Conservation (phyloP, 106 monocot species). For the Agapanthus africanus region DNA sequence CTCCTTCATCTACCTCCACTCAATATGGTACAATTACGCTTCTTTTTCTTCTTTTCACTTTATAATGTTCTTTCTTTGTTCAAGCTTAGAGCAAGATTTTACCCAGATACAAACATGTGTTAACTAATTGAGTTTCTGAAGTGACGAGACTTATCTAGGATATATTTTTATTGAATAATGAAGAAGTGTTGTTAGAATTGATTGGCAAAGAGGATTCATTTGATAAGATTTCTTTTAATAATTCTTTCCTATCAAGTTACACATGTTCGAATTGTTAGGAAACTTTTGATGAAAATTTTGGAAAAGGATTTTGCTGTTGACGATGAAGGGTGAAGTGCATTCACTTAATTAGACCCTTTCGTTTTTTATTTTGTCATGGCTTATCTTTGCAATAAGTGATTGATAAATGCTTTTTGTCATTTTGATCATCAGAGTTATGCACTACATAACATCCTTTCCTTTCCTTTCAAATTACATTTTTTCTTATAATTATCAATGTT, state of each 20-base stretch:
- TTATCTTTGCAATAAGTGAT: neutral
- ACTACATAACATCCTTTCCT: neutral
- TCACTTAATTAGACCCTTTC: too few species aligned
- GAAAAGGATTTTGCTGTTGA: too few species aligned
- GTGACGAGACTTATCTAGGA: neutral
- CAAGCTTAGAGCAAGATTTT: too few species aligned
- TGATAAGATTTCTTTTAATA: too few species aligned
- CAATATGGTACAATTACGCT: neutral
- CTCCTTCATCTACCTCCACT: neutral
- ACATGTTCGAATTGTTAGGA: too few species aligned
- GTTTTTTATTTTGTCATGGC: neutral
- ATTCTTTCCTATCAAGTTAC: too few species aligned
- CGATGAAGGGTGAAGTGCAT: too few species aligned
- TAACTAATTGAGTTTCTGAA: neutral
- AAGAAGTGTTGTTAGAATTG: neutral
- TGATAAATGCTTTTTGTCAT: too few species aligned
- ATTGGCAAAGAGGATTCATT: neutral
- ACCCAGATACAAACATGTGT: neutral
- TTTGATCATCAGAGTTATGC: neutral
- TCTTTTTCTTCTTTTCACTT: neutral
- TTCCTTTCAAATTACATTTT: neutral
- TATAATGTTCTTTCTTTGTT: neutral
- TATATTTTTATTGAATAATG: neutral
- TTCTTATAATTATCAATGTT: neutral
- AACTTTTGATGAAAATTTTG: too few species aligned